Evolutionary conservation across 305 asterid genomes (phyloP).

Genomic region (Plantago coronopus): DNA sequence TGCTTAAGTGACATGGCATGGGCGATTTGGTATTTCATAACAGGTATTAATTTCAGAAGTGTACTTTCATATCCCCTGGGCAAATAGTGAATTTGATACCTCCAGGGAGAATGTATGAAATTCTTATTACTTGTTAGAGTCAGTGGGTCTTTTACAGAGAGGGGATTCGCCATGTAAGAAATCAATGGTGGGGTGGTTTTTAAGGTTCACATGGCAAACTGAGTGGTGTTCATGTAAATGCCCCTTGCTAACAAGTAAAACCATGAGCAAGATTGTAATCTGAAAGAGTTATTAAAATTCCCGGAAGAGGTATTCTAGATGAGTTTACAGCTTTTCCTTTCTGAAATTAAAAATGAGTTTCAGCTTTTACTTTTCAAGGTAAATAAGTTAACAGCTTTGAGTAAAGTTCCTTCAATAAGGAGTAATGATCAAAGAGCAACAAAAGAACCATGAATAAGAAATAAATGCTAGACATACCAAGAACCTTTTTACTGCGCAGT

Average conservation of each 20-base stretch:
- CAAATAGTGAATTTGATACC: no score
- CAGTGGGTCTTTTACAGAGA: not conserved
- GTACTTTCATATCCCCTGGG: not conserved
- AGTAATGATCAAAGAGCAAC: conserved; percentile 8
- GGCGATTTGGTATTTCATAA: not conserved
- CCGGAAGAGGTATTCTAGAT: not conserved
- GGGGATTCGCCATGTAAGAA: not conserved
- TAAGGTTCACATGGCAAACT: not conserved
- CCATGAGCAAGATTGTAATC: no score
- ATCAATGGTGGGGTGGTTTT: not conserved
- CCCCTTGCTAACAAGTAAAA: no score
- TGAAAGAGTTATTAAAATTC: no score
- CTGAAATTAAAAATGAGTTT: not conserved
- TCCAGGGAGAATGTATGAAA: no score
- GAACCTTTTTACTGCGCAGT: conserved; percentile 89
- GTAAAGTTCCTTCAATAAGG: not conserved
- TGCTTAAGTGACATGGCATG: not conserved
- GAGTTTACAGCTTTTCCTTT: not conserved
- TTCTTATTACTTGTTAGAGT: no score
- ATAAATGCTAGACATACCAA: conserved; percentile 54
- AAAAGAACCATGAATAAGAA: not conserved
- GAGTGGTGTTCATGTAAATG: not conserved
- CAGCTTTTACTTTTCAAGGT: not conserved
- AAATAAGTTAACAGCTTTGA: not conserved
- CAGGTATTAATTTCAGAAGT: no score